Evolutionary conservation across 805 yeast genomes (phyloP).

Genomic region (Saccharomyces eubayanus): DNA sequence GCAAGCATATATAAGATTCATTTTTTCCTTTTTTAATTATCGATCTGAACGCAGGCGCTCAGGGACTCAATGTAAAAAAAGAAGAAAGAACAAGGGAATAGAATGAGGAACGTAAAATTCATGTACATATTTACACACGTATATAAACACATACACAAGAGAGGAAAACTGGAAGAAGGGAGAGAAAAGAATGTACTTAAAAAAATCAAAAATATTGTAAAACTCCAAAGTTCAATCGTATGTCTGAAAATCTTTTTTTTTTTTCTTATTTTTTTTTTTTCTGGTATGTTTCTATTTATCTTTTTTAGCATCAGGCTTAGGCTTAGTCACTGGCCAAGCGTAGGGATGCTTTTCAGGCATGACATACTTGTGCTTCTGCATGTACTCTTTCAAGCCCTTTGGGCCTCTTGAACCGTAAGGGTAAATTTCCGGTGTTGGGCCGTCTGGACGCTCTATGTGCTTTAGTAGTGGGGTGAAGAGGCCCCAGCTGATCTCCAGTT

Average conservation of each 20-base stretch:
- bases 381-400: slow-evolving; percentile 46
- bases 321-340: slow-evolving; percentile 84
- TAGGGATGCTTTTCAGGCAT: slow-evolving; percentile 53
- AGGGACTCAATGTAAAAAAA: neutral
- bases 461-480: slow-evolving; percentile 87
- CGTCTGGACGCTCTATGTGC: slow-evolving; percentile 61
- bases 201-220: no score
- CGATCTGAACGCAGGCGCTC: slow-evolving; percentile 40
- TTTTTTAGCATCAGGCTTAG: slow-evolving; percentile 33
- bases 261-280: neutral
- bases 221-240: no score
- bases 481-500: slow-evolving; percentile 87
- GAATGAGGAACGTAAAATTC: neutral
- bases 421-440: slow-evolving; percentile 59
- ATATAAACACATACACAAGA: neutral
- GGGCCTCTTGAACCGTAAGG: slow-evolving; percentile 94
- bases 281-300: neutral
- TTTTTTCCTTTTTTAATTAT: slow-evolving; percentile 30
- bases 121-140: neutral
- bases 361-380: slow-evolving; percentile 65
- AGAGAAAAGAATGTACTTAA: neutral
- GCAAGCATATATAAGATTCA: neutral
- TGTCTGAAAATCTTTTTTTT: neutral
- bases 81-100: neutral
- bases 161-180: neutral